Evolutionary conservation across 768 basidiomycete species (phyloP), one percentile per base, ranked within the genome.

Genomic region (Naganishia vishniacii): DNA sequence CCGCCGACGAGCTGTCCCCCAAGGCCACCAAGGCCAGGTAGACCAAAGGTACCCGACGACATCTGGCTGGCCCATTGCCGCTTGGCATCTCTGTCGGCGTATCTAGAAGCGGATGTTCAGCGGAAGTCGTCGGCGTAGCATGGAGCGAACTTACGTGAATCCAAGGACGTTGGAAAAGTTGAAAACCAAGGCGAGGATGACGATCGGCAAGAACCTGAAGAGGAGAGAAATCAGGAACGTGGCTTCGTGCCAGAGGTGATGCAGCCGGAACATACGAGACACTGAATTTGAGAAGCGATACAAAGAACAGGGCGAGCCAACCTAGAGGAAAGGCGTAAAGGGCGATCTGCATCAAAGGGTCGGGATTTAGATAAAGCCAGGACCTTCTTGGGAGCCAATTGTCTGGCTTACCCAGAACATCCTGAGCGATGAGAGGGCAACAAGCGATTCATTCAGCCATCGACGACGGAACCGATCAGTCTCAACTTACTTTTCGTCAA

Each of bases 121-220:
- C 7, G 34, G 48, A 48, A 20, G 23, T 63, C 8, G 29, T 25
- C 11, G 20, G 26, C 31, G n/a, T 6, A n/a, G 20, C 26, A n/a
- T 25, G 61, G 25, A 26, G 23, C 15, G 23, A 16, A 89, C 89
- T 88, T 91, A 98, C 51, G 92, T 95, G 80, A 97, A 98, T 12
- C 94, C 94, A 59, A 97, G 81, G n/a, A 87, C 89, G 69, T 97
- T 98, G 9, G 90, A 91, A 58, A 91, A 73, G 76, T 99, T 98
- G 83, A 99, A 98, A 40, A 98, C 88, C 49, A 98, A 81, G 0
- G 95, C 95, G 37, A 99, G 85, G 42, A 86, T 77, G 60, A 98
- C 92, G 69, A 98, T 97, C 8, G 95, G 95, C 66, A 98, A 81
- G 78, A 93, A 98, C 9, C 92, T 95, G 53, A 28, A 44, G 11